Evolutionary conservation across 163 green algal genomes (phyloP).

Genomic region (Scenedesmus sp.): DNA sequence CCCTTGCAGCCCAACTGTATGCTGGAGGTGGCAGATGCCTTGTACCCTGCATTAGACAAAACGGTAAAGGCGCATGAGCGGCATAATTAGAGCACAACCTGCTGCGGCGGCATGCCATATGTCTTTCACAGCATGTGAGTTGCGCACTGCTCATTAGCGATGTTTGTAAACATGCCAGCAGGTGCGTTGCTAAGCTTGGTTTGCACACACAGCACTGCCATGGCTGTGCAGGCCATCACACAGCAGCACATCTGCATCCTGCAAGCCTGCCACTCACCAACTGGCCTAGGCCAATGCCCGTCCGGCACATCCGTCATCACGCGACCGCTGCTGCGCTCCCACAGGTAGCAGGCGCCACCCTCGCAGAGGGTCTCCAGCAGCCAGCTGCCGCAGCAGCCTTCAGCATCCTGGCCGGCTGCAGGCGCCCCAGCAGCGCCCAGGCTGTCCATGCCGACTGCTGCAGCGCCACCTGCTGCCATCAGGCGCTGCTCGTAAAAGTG

Average conservation of each 20-base stretch:
- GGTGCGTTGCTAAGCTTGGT: neutral
- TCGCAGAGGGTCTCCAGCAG: constrained; percentile 32
- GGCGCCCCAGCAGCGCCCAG: neutral
- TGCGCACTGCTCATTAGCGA: too few relatives aligned
- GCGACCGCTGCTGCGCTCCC: constrained; percentile 10
- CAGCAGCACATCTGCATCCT: neutral
- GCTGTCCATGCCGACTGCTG: neutral
- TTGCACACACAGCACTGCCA: neutral
- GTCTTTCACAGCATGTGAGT: too few relatives aligned
- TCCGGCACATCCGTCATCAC: constrained; percentile 33
- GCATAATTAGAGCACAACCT: neutral
- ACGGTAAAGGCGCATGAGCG: neutral
- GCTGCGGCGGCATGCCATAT: too few relatives aligned
- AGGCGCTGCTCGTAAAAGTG: constrained; percentile 70
- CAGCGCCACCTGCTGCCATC: neutral
- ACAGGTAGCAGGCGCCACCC: constrained; percentile 43
- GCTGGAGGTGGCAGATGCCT: neutral
- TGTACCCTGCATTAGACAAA: neutral
- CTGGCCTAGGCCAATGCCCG: constrained; percentile 41
- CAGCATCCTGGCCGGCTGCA: neutral
- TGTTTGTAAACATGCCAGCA: too few relatives aligned
- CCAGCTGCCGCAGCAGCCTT: constrained; percentile 22
- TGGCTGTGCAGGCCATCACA: neutral
- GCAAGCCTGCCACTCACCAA: constrained; percentile 11
- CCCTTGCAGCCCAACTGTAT: constrained; percentile 26